Base-by-base conservation (phyloP, 2,329 filamentous ascomycete species). In the Colletotrichum tanaceti region DNA sequence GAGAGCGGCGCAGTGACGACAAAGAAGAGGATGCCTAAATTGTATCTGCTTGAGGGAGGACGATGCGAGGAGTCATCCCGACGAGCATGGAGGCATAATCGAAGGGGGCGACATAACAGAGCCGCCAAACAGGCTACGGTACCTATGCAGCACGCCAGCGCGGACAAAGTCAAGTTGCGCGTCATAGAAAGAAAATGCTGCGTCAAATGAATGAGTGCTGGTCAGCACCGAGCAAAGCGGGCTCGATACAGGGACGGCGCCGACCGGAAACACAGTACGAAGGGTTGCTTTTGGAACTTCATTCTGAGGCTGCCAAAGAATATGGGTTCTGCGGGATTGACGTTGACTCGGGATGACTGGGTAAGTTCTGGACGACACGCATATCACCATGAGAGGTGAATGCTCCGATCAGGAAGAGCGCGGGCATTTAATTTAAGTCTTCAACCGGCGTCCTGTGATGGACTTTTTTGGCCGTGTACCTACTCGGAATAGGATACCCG, bases 1-100 rank as follows among this genome's bases (percentile, higher is more conserved):
- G 81, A 22, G 82, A 81, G 64, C 79, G 82, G 70, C 79, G 79
- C 55, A 76, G 78, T 41, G 79, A 82, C 35, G 79, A 80, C 47
- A 80, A 82, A 66, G 80, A 83, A 49, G 58, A 52, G 5, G 46
- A 43, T 20, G 18, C 52, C 18, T 60, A 16, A 52, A 13, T 50
- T 28, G 16, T 18, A 22, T 2, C 10, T 6, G 58, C 20, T 35
- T 13, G 20, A 18, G 28, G 20, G n/a, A 18, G 39, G 9, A 18
- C 20, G 38, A 57, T 24, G 13, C 16, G 13, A 32, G 5, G 7
- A 24, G n/a, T 7, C 11, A 16, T 38, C 43, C 28, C 57, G n/a
- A 59, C 14, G n/a, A 54, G n/a, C 20, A 5, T 35, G 32, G 32
- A 54, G 13, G 32, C 52, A 38, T 28, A 38, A n/a, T 20, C 32